Base-by-base conservation (phyloP, 257 asterid species). In the Solanum bulbocastanum region DNA sequence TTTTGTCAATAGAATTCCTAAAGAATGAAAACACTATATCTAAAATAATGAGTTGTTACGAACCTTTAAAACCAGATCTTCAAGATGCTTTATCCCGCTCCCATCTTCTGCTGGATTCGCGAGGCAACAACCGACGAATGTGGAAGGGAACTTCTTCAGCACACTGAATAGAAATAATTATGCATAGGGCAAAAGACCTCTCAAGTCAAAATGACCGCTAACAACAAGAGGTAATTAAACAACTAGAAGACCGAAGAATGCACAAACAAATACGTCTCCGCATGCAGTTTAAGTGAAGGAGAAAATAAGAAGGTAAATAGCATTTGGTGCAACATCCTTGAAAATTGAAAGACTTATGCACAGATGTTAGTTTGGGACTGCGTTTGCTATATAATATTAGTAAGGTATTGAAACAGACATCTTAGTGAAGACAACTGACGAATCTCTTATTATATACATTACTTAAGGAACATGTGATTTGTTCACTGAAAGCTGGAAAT, bases 31-130 rank as follows among this genome's bases (percentile, higher is more conserved):
- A 65, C 23, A 83, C 27, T 18, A 42, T 13, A 83, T 74, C 66
- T 16, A 85, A 75, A 44, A 13, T 44, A 73, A 20, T 74, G 49
- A 74, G 82, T 22, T 36, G 65, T 68, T 83, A 25, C 68, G 9
- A 74, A 95, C 98, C 96, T 94, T 91, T 82, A 94, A 89, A 86
- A 94, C 87, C 78, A 93, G 97, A 87, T 93, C 88, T 87, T 94
- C 95, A 85, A 96, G 94, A 92, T 93, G 95, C 85, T 91, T 90
- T 85, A 94, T 42, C 52, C 98, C 99, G 9, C 90, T 91, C 69
- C 95, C 95, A 88, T 95, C 95, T 91, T 95, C 96, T 74, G 94
- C 95, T 76, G 99, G 98, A 93, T 96, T 96, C 3, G 99, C 98
- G 75, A 96, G 98, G 94, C 98, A 95, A 86, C 99, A 96, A 40